These are phyloP conservation scores for Cyclocybe aegerita DNA, from an alignment of 768 basidiomycete genomes.

Conservation along the genomic window DNA sequence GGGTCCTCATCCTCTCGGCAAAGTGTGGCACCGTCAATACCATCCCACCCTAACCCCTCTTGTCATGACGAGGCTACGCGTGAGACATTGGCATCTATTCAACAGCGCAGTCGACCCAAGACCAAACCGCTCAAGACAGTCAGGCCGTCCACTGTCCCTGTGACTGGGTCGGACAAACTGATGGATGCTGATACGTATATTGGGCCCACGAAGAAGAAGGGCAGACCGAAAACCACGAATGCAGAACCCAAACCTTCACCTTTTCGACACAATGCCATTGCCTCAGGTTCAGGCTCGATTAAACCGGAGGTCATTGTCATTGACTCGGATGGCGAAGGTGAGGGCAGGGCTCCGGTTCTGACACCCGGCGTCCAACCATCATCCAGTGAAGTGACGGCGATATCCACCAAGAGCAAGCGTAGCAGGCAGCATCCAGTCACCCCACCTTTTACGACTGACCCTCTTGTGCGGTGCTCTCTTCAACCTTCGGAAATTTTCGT, in stretches of 20 bases:
- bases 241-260: conserved; percentile 7
- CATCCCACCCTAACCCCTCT: background rate
- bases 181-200: conserved; percentile 41
- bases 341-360: conserved; percentile 9
- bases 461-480: conserved; percentile 17
- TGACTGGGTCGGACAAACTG: conserved; percentile 43
- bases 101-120: conserved; percentile 27
- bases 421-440: conserved; percentile 13
- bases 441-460: conserved; percentile 21
- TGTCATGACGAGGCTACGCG: conserved; percentile 16
- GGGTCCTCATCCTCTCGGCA: conserved; percentile 1
- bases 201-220: conserved; percentile 47
- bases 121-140: conserved; percentile 25
- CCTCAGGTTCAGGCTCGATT: conserved; percentile 19
- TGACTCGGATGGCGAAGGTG: conserved; percentile 22
- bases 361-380: conserved; percentile 4
- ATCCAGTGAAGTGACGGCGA: background rate
- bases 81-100: conserved; percentile 27
- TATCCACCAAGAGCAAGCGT: conserved; percentile 1
- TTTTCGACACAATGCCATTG: conserved; percentile 9
- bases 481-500: background rate
- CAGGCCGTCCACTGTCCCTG: conserved; percentile 28
- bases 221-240: conserved; percentile 30
- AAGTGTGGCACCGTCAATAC: background rate
- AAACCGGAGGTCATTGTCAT: conserved; percentile 22